phyloP scores from a whole-genome alignment of 2,329 filamentous ascomycete genomes.

The Sporothrix curviconia region DNA sequence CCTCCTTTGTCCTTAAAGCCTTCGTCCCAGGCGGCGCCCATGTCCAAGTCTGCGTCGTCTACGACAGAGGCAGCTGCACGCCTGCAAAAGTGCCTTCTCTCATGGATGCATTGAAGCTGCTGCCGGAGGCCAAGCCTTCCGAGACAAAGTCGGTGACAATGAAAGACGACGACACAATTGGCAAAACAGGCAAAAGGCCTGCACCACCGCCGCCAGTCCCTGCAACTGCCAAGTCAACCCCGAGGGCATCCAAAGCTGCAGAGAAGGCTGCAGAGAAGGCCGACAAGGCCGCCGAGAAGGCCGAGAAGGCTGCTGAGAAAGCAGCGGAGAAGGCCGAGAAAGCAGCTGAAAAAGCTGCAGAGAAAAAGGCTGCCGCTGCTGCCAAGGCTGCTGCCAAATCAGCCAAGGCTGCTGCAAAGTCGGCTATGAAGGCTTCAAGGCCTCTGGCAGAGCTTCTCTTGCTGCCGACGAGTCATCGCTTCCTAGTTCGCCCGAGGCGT shows the following conservation, averaged over 20 bases:
- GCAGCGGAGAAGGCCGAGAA: conserved; percentile 6
- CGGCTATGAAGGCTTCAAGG: not conserved
- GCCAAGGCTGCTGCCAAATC: conserved; percentile 14
- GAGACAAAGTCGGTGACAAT: conserved; percentile 2
- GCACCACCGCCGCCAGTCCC: conserved; percentile 8
- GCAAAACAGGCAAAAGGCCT: conserved; percentile 19
- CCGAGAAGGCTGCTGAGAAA: conserved; percentile 9
- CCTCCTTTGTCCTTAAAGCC: not conserved
- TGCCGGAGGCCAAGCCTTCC: not conserved
- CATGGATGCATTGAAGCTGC: not conserved
- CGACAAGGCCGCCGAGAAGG: conserved; percentile 13
- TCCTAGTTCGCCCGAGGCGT: not conserved
- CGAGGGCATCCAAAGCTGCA: conserved; percentile 25
- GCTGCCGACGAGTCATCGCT: not conserved
- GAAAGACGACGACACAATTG: conserved; percentile 5
- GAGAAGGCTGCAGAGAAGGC: conserved; percentile 2
- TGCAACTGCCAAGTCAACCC: conserved; percentile 25
- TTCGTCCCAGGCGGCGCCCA: not conserved
- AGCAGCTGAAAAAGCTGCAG: conserved; percentile 3
- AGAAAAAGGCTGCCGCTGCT: conserved; percentile 13
- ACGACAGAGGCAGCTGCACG: not conserved
- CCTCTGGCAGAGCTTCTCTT: conserved; percentile 8
- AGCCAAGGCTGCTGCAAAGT: conserved; percentile 16
- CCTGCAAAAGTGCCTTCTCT: not conserved
- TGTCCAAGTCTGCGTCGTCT: not conserved